Conservation (phyloP, 1,139 yeast species). For the Barnettozyma hawaiiensis region DNA sequence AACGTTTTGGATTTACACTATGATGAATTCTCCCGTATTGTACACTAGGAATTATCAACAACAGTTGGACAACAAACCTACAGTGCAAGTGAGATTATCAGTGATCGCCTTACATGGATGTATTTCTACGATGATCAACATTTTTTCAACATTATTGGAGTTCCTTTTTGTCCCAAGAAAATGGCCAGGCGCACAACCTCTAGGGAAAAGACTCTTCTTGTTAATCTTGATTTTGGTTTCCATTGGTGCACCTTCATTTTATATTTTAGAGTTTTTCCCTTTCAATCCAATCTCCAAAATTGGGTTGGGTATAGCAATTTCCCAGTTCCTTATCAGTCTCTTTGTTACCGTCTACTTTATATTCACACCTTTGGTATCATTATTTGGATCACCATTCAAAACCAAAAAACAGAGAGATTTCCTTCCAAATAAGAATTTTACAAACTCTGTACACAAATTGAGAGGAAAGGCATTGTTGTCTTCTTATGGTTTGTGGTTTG, state of each 20-base stretch:
- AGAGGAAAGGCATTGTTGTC: conserved; percentile 58
- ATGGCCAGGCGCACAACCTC: conserved; percentile 50
- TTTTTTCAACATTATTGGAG: conserved; percentile 42
- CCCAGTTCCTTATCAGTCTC: conserved; percentile 43
- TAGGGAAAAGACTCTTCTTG: conserved; percentile 33
- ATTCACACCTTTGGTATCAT: conserved; percentile 39
- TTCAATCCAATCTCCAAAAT: conserved; percentile 35
- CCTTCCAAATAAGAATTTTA: conserved; percentile 36
- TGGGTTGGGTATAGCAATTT: conserved; percentile 36
- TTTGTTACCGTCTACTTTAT: conserved; percentile 41
- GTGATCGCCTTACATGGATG: conserved; percentile 49
- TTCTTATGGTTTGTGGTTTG: conserved; percentile 58
- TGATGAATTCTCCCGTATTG: conserved; percentile 48
- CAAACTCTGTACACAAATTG: conserved; percentile 47
- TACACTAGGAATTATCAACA: conserved; percentile 46
- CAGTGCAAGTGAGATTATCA: conserved; percentile 40
- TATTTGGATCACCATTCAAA: conserved; percentile 33
- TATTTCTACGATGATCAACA: conserved; percentile 39
- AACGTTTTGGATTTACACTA: conserved; percentile 54
- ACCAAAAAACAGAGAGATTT: conserved; percentile 26
- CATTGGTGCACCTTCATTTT: conserved; percentile 39
- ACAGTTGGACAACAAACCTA: conserved; percentile 43
- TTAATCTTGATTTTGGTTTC: conserved; percentile 30
- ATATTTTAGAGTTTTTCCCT: conserved; percentile 29
- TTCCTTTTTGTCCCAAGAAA: conserved; percentile 45